Conservation (phyloP, 345 rosid species). For the Bretschneidera sinensis region DNA sequence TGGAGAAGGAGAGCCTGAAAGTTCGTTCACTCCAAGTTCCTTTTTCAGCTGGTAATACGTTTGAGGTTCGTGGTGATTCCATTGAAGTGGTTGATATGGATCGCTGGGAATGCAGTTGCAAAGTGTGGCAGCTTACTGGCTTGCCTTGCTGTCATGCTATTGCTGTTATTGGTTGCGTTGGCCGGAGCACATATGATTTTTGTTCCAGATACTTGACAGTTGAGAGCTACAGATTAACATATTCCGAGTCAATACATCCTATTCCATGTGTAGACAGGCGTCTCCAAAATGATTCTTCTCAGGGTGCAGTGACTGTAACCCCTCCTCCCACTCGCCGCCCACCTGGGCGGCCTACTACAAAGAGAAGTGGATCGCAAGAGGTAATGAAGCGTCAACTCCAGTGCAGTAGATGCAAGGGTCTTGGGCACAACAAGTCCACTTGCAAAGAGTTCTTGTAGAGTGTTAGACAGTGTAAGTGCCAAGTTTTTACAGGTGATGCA, state of each 20-base stretch:
- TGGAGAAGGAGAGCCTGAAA: constrained; percentile 55
- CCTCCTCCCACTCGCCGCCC: constrained; percentile 89
- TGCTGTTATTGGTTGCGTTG: constrained; percentile 58
- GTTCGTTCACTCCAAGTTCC: constrained; percentile 51
- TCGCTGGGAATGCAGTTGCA: constrained; percentile 82
- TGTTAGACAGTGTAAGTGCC: constrained; percentile 14
- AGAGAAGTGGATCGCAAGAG: constrained; percentile 54
- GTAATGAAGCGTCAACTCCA: constrained; percentile 82
- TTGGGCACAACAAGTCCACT: constrained; percentile 95
- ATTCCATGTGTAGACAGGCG: constrained; percentile 47
- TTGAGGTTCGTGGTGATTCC: constrained; percentile 82
- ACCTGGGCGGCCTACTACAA: constrained; percentile 78
- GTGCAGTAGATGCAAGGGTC: constrained; percentile 97
- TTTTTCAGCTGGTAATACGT: constrained; percentile 52
- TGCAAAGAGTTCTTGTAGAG: constrained; percentile 69
- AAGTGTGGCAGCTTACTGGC: constrained; percentile 79
- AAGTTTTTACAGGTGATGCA: neutral
- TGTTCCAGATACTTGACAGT: constrained; percentile 70
- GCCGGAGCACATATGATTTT: constrained; percentile 57
- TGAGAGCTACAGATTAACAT: constrained; percentile 67
- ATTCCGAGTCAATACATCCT: constrained; percentile 66
- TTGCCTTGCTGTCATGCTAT: constrained; percentile 78
- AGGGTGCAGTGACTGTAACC: constrained; percentile 58
- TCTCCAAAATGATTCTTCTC: constrained; percentile 38
- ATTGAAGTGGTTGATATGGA: constrained; percentile 65